Percentiles rank a stretch among this genome's conserved stretches.
Conservation (phyloP, 768 basidiomycete genomes). For the Amanita brunnescens region DNA sequence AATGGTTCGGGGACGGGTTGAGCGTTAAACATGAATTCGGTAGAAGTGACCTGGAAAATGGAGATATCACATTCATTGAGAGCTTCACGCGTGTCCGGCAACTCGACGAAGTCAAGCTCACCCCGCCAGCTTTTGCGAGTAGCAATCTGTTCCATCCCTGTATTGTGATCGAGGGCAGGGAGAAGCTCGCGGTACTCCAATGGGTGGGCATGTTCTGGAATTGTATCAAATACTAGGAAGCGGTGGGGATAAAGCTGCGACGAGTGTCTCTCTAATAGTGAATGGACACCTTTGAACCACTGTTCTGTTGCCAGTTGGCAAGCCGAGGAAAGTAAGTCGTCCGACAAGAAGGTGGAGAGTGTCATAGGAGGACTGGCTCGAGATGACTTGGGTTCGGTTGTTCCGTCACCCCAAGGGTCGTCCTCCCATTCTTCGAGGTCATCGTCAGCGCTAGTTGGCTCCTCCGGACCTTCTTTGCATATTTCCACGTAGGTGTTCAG, state of each 20-base stretch:
- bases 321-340: conserved; percentile 49
- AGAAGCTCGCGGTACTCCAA: conserved; percentile 52
- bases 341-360: conserved; percentile 56
- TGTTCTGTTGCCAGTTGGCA: conserved; percentile 57
- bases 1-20: conserved; percentile 24
- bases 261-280: conserved; percentile 52
- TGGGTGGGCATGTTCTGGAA: conserved; percentile 70
- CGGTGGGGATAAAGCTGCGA: conserved; percentile 58
- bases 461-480: conserved; percentile 31
- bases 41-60: background rate
- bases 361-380: conserved; percentile 30
- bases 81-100: conserved; percentile 30
- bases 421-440: conserved; percentile 65
- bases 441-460: conserved; percentile 35
- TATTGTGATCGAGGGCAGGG: conserved; percentile 46
- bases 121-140: conserved; percentile 37
- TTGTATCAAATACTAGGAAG: conserved; percentile 55
- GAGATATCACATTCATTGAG: conserved; percentile 21
- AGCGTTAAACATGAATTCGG: conserved; percentile 4
- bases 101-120: conserved; percentile 53
- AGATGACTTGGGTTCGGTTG: conserved; percentile 20
- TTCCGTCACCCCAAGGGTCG: conserved; percentile 64
- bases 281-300: conserved; percentile 46
- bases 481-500: conserved; percentile 69
- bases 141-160: conserved; percentile 32